Evolutionary conservation across 1,139 yeast genomes (phyloP).

Genomic region (Geotrichum macrosporum): DNA sequence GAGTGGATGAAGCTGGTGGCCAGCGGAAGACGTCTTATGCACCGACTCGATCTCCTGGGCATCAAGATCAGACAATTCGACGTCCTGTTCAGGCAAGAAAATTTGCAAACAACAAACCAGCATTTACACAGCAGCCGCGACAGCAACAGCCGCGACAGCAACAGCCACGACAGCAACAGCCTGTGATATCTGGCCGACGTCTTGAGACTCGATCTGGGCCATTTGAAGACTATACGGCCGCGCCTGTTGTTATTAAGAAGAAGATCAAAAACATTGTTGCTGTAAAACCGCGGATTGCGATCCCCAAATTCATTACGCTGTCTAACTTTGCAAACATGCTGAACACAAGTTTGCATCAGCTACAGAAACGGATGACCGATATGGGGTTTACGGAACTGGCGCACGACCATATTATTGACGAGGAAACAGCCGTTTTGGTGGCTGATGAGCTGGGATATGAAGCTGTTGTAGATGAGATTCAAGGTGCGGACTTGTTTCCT

Average conservation of each 20-base stretch:
- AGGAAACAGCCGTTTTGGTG: constrained; percentile 77
- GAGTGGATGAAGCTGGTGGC: too few relatives aligned
- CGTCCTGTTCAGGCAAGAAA: neutral
- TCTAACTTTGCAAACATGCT: constrained; percentile 71
- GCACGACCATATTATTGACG: constrained; percentile 76
- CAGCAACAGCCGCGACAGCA: too few relatives aligned
- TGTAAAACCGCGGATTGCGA: constrained; percentile 40
- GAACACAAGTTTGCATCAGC: constrained; percentile 56
- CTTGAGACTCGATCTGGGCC: neutral
- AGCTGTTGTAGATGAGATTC: constrained; percentile 51
- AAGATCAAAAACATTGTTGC: constrained; percentile 25
- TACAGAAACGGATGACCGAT: constrained; percentile 54
- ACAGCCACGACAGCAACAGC: neutral
- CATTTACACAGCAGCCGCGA: too few relatives aligned
- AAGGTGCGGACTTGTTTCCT: constrained; percentile 60
- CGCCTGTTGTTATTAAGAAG: constrained; percentile 2
- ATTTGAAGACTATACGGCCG: neutral
- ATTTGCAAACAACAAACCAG: neutral
- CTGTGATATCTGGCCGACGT: neutral
- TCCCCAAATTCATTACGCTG: constrained; percentile 72
- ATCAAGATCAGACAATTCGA: neutral
- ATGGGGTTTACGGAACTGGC: constrained; percentile 75
- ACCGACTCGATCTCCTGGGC: neutral
- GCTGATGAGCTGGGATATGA: constrained; percentile 87
- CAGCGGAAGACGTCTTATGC: neutral